Base-by-base conservation (phyloP, 192 early-diverging fungal species). In the Mortierella claussenii region DNA sequence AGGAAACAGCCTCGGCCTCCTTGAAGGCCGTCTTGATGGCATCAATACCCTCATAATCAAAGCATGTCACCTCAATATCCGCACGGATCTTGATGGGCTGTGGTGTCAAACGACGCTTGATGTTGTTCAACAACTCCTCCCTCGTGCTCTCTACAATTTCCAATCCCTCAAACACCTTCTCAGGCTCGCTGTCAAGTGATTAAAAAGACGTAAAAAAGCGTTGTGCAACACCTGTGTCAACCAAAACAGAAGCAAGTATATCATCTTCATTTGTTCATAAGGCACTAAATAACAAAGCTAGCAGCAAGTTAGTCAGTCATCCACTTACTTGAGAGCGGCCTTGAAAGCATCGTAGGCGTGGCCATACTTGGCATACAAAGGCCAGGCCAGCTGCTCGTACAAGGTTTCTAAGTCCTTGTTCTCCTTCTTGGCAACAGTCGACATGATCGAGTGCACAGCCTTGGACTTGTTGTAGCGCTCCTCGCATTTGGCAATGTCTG, bases 291-390 rank as follows among this genome's bases (percentile, higher is more conserved):
- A n/a, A n/a, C n/a, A n/a, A n/a, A n/a, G n/a, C n/a, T n/a, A n/a
- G n/a, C n/a, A n/a, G n/a, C n/a, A n/a, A n/a, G n/a, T n/a, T n/a
- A n/a, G n/a, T n/a, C n/a, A n/a, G n/a, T n/a, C n/a, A 10, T n/a
- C 11, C 13, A 81, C 85, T 79, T 88, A 94, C 88, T 76, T 84
- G 55, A 97, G 88, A 23, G 96, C 96, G 45, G 92, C 65, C 86
- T 97, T 98, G 85, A 99, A 99, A 7, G 95, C 97, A 79, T 97
- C 95, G 56, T 91, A 97, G 30, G 97, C 97, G 69, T 98, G 97
- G 17, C 95, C 95, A 69, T 95, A 97, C 85, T 96, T 92, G 79
- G 82, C 86, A 78, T 99, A 97, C 53, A 99, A 84, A 31, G 96
- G 95, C 97, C 97, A 99, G 8, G 91, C 93, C 68, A 96, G 86